phyloP scores from a whole-genome alignment of 768 basidiomycete species.

The Fomitopsis pulvina region DNA sequence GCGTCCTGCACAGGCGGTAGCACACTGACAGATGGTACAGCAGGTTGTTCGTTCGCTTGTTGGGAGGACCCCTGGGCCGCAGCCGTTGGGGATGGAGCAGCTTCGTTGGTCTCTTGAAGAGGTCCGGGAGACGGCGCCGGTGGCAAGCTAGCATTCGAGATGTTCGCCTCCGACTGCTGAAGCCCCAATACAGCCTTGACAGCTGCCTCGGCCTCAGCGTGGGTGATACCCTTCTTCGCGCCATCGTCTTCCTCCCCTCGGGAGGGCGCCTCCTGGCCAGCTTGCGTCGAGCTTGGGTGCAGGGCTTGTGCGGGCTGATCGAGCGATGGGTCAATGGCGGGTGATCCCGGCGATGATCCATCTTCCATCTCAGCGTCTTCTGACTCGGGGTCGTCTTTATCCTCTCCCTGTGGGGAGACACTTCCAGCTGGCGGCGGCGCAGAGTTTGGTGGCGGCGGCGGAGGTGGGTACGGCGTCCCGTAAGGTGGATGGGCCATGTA shows the following conservation, averaged over 20 bases:
- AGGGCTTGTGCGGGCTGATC: conserved; percentile 18
- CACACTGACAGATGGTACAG: background rate
- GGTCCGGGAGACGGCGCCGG: background rate
- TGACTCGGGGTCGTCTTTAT: conserved; percentile 1
- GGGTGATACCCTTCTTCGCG: background rate
- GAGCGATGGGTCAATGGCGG: conserved; percentile 34
- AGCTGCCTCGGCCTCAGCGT: background rate
- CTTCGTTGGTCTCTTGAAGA: background rate
- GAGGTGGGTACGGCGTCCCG: conserved; percentile 18
- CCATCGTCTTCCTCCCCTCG: conserved; percentile 24
- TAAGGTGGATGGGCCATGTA: conserved; percentile 14
- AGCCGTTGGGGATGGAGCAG: background rate
- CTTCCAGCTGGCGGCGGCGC: conserved; percentile 4
- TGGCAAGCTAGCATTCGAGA: background rate
- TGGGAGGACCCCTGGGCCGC: background rate
- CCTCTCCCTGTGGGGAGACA: conserved; percentile 8
- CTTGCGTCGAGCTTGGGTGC: conserved; percentile 2
- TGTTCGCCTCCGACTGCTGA: background rate
- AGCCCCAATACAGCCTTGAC: background rate
- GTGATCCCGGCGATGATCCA: conserved; percentile 3
- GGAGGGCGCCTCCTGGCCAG: conserved; percentile 29
- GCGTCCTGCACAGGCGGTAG: too few species aligned
- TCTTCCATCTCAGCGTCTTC: conserved; percentile 4
- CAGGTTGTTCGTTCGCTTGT: background rate
- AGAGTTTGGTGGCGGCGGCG: background rate